Percentiles rank a stretch among this genome's conserved stretches.
Conservation (phyloP, 2,329 filamentous ascomycete species). For the Aschersonia sp. region DNA sequence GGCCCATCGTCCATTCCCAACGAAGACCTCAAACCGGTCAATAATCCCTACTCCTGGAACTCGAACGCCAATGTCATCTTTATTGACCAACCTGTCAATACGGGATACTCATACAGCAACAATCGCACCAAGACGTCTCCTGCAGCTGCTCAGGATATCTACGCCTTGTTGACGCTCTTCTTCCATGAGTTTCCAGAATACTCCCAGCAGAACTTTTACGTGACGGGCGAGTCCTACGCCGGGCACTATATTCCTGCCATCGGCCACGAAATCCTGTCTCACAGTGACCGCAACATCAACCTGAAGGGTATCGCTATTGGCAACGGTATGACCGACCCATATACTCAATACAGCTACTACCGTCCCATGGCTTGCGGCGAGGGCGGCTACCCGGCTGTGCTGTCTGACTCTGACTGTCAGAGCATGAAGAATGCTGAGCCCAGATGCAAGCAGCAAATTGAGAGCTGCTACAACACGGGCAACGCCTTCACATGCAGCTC, state of each 20-base stretch:
- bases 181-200: conserved; percentile 98
- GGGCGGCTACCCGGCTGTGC: conserved; percentile 79
- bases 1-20: conserved; percentile 60
- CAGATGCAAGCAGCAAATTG: conserved; percentile 75
- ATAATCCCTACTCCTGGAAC: conserved; percentile 49
- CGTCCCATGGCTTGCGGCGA: conserved; percentile 95
- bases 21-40: conserved; percentile 14
- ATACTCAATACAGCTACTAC: conserved; percentile 89
- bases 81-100: conserved; percentile 44
- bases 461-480: conserved; percentile 81
- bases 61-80: conserved; percentile 54
- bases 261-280: conserved; percentile 74
- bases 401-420: conserved; percentile 61
- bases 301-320: conserved; percentile 89
- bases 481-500: conserved; percentile 85
- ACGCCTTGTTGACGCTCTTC: conserved; percentile 90
- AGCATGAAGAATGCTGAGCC: conserved; percentile 85
- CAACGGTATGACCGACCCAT: conserved; percentile 86
- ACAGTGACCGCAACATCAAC: conserved; percentile 96
- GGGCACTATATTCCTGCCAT: conserved; percentile 94
- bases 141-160: conserved; percentile 92
- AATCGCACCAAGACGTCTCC: conserved; percentile 79
- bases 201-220: conserved; percentile 88
- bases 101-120: conserved; percentile 35
- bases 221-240: conserved; percentile 87